Evolutionary conservation across 2,329 filamentous ascomycete species (phyloP), one percentile per base, ranked within the genome.

Genomic region (Huntiella bhutanensis): DNA sequence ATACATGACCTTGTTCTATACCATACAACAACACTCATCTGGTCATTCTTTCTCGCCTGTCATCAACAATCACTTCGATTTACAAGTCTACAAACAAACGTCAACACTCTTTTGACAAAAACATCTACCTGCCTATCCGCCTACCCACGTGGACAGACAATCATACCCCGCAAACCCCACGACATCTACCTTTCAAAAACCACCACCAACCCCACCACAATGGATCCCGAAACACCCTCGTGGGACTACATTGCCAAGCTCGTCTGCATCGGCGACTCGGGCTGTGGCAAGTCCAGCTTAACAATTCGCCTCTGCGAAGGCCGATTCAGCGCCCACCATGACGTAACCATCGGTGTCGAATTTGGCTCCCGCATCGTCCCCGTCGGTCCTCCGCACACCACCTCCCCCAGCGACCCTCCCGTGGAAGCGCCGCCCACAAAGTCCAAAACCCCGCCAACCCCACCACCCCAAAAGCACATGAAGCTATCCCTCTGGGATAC

Each of bases 191-290:
- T 36, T 36, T 36, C 12, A 36, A 36, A 13, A 11, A 33, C 40
- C 40, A 34, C 28, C 28, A 15, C 19, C 5, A 13, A 11, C 8
- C 28, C 5, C 10, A 13, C 28, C 12, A 37, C 32, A 11, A 49
- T 49, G 48, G 44, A 44, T 17, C 15, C 39, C 19, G 70, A 71
- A 58, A 61, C 66, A 52, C 73, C 78, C 57, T 80, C 85, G 63
- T 96, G 88, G 88, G 86, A 96, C 68, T 96, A 92, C 69, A 98
- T 96, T 60, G 87, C 88, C 62, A 98, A 98, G 66, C 83, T 98
- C 56, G 88, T 96, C 59, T 93, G 85, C 67, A 86, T 98, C 58
- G 91, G 91, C 62, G 91, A 96, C 67, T 91, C 82, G 40, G 91
- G 87, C 60, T 93, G 85, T 59, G 91, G 91, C 58, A 98, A 98